These are phyloP conservation scores for Cercophora newfieldiana DNA, from an alignment of 495 filamentous ascomycete genomes.

Conservation along the genomic window DNA sequence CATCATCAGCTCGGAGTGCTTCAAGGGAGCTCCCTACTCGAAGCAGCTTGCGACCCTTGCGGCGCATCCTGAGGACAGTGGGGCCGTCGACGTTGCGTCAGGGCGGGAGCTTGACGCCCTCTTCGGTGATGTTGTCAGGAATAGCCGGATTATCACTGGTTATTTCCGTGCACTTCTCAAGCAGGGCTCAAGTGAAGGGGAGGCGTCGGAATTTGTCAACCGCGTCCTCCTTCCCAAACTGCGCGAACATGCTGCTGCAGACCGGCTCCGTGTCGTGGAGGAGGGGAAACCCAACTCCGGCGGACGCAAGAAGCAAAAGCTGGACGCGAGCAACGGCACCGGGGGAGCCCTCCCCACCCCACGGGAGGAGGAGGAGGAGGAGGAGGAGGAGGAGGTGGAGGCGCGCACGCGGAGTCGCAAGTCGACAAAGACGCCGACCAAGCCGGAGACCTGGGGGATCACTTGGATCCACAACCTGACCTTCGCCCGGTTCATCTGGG, in stretches of 20 bases:
- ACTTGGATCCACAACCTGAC: conserved; percentile 56
- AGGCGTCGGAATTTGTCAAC: neutral
- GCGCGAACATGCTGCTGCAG: neutral
- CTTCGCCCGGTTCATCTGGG: conserved; percentile 64
- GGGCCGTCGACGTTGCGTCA: conserved; percentile 24
- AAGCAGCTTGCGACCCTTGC: conserved; percentile 9
- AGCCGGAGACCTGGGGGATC: conserved; percentile 17
- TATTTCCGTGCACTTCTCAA: neutral
- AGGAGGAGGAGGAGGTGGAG: neutral
- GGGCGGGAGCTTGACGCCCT: conserved; percentile 13
- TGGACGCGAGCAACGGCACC: neutral
- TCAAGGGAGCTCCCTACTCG: neutral
- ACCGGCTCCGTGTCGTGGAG: neutral
- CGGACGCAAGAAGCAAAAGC: neutral
- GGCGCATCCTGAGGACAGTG: neutral
- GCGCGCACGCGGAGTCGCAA: neutral
- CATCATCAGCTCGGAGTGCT: conserved; percentile 43
- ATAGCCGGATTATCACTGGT: neutral
- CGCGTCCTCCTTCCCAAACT: neutral
- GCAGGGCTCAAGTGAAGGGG: neutral
- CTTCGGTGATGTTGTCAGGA: neutral
- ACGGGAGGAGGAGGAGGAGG: neutral
- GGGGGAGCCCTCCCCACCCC: neutral
- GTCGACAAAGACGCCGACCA: neutral
- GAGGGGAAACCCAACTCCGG: neutral